Base-by-base conservation (phyloP, 371 early-diverging fungal species). In the Blakeslea trispora region DNA sequence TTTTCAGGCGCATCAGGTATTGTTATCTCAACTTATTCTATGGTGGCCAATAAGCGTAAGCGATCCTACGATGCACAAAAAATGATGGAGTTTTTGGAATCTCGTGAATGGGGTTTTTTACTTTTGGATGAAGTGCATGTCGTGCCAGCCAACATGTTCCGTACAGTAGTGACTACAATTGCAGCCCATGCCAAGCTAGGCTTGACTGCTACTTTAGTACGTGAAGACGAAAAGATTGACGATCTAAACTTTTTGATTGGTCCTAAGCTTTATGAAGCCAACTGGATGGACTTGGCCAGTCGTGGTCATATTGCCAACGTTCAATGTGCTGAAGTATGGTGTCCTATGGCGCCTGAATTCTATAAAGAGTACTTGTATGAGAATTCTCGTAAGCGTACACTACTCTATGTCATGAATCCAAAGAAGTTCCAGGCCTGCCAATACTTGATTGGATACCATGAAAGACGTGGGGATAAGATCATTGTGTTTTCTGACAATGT, bases 401-500 rank as follows among this genome's bases (percentile, higher is more conserved):
- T 99, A 55, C 78, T 99, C 5, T 95, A 92, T 59, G 96, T 91
- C 46, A 96, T 99, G 98, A 99, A 99, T 68, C 99, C 99, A 3
- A 89, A 88, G 60, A 99, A 99, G 68, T 90, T 99, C 68, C 98
- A 97, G 69, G 93, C 93, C 3, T 97, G 98, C 67, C 96, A 99
- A 66, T 99, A 94, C 66, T 71, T 99, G 63, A 99, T 99, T 49
- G 80, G 89, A 35, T 97, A 85, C 62, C 99, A 99, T 70, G 98
- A 99, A 74, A 75, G 76, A 42, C 86, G 94, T 41, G 99, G 99
- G 15, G 99, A 99, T 74, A 99, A 99, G 77, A 96, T 98, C 61
- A 99, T 99, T 74, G 99, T 99, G 8, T 99, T 99, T 75, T 94
- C 97, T 15, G 99, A 99, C 75, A 98, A 98, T 74, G 97, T 99